Conservation (phyloP, 2,329 filamentous ascomycete genomes). For the Piedraia hortae region DNA sequence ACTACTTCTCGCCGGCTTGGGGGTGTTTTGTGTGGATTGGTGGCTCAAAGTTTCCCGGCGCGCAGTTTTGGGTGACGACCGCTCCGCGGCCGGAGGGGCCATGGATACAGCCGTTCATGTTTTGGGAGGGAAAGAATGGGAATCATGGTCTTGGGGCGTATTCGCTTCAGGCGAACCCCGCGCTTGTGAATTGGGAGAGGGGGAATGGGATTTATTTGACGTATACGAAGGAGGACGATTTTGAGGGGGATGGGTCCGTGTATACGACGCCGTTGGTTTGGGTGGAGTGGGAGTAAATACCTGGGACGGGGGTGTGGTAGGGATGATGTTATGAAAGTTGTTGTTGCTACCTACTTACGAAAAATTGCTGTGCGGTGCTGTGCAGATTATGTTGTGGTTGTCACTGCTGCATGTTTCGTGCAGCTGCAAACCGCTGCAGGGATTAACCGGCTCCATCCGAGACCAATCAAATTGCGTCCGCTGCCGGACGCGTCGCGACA, state of each 20-base stretch:
- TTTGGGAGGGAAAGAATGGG: slow-evolving; percentile 1
- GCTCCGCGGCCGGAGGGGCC: slow-evolving; percentile 1
- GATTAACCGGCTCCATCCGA: too few species aligned
- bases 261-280: slow-evolving; percentile 1
- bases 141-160: slow-evolving; percentile 1
- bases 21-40: slow-evolving; percentile 1
- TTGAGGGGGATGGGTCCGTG: slow-evolving; percentile 1
- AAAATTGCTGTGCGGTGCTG: too few species aligned
- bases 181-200: background rate
- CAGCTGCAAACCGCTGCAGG: too few species aligned
- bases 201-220: slow-evolving; percentile 1
- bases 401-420: too few species aligned
- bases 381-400: too few species aligned
- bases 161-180: slow-evolving; percentile 1
- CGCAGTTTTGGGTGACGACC: slow-evolving; percentile 1
- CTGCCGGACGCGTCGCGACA: too few species aligned
- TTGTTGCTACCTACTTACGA: too few species aligned
- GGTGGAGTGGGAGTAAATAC: slow-evolving; percentile 1
- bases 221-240: slow-evolving; percentile 1
- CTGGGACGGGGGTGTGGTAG: too few species aligned
- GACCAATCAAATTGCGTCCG: too few species aligned
- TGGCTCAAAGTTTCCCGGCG: background rate
- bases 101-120: slow-evolving; percentile 1
- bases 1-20: slow-evolving; percentile 1
- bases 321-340: too few species aligned